Evolutionary conservation across 2,329 filamentous ascomycete species (phyloP), one percentile per base, ranked within the genome.

Genomic region (Dryadomyces quercivorus): DNA sequence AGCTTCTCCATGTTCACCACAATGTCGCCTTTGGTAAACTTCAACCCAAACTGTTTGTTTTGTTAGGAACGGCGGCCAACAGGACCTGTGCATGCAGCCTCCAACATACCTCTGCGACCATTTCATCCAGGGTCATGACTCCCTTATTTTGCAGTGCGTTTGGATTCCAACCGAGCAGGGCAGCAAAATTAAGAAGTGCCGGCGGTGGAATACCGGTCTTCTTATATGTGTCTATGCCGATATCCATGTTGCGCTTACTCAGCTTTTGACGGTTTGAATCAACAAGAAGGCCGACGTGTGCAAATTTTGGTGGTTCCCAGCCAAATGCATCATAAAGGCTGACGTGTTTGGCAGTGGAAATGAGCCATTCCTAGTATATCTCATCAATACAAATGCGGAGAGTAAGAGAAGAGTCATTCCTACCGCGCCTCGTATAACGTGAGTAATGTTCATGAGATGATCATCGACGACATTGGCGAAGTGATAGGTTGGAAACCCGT

Each of bases 401-500:
- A 22, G 42, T 12, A n/a, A 69, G 5, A 43, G n/a, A 42, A 16
- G 16, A 20, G 18, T 26, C 15, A 10, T 9, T 68, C 77, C 63
- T 69, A 86, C 84, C 26, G 86, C 85, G 53, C 92, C 93, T 45
- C 93, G 84, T 56, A 98, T 87, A 15, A 98, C 93, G 68, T 97
- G 92, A 0, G 91, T 96, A 61, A 98, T 94, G 57, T 88, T 73
- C 93, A 98, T 98, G 57, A 86, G 75, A 67, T 96, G 88, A 64
- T 98, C 93, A 64, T 98, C 93, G 5, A 98, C 85, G 9, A 98
- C 92, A 64, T 97, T 98, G 5, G 93, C 93, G 58, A 98, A 84
- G 68, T 98, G 93, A 64, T 98, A 98, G 0, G 94, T 98, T 0
- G 93, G 93, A 59, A 86, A 86, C 0, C 90, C 91, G 65, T 98